Base-by-base conservation (phyloP, 805 yeast species). In the Yamadazyma laniorum region DNA sequence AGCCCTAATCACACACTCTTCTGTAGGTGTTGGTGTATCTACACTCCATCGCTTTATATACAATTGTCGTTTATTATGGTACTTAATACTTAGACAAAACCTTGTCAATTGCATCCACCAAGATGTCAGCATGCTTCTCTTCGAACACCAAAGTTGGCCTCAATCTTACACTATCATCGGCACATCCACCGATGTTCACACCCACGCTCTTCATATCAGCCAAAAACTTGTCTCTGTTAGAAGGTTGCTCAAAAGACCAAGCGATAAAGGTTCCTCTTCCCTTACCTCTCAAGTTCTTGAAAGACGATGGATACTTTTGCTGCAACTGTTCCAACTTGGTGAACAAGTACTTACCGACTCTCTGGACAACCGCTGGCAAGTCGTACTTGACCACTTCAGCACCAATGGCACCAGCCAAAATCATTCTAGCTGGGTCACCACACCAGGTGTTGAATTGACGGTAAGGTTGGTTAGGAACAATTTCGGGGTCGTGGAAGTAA, bases 371-470 rank as follows among this genome's bases (percentile, higher is more conserved):
- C 25, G 66, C 61, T 33, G 77, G 72, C 51, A 86, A 74, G 50
- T 79, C 75, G 57, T 84, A 63, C 50, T 77, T 77, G 34, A 67
- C 63, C 34, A 84, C 68, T 67, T 85, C 89, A 48, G 74, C 59
- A 53, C 77, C 78, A 56, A 86, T 83, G 48, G 86, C 79, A 55
- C 83, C 80, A 40, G 90, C 85, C 52, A 87, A 71, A 53, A 85
- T 68, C 59, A 84, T 75, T 65, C 82, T 79, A 43, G 89, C 82
- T 60, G 95, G 90, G 67, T 85, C 95, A 54, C 95, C 95, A 67
- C 91, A 84, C 95, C 95, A 85, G 42, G 95, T 85, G 79, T 85
- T 85, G 77, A 85, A 85, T 72, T 86, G 95, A 63, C 95, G 79
- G 75, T 82, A 85, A n/a, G 95, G 80, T 55, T 65, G 61, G 63